These are phyloP conservation scores for Plasmodium yoelii DNA, from an alignment of 169 alveolate species.

Conservation along the genomic window DNA sequence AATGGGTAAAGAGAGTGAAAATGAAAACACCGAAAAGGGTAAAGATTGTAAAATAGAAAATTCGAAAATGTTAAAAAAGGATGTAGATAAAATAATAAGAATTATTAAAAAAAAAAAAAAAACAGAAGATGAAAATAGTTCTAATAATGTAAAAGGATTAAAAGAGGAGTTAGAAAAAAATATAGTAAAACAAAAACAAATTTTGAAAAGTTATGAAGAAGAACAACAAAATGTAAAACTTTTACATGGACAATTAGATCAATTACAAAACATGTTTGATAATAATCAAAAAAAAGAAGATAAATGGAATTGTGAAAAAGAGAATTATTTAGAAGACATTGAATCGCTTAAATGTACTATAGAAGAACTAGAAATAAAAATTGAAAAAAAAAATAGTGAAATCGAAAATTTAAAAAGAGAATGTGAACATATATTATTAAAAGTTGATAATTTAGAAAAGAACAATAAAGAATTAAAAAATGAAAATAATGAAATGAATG, in stretches of 20 bases:
- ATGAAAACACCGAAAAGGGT: not conserved
- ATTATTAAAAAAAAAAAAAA: conserved; percentile 8
- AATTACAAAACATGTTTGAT: conserved; percentile 44
- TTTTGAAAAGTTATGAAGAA: conserved; percentile 52
- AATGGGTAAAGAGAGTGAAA: too few species aligned
- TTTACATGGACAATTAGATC: conserved; percentile 37
- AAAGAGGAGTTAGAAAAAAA: conserved; percentile 40
- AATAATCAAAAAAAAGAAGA: conserved; percentile 66
- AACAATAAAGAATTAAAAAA: conserved; percentile 67
- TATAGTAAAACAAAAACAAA: conserved; percentile 4
- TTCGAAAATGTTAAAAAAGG: not conserved
- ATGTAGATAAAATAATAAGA: conserved; percentile 9
- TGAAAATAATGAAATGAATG: conserved; percentile 53
- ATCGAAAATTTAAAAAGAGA: conserved; percentile 65
- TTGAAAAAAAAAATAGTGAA: conserved; percentile 67
- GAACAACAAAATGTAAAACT: conserved; percentile 27
- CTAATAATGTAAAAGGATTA: not conserved
- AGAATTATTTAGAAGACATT: conserved; percentile 48
- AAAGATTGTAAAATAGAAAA: not conserved
- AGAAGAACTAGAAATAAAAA: conserved; percentile 54
- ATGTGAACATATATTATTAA: conserved; percentile 63
- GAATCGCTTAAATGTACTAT: conserved; percentile 32
- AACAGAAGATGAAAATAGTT: not conserved
- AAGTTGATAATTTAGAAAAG: conserved; percentile 61
- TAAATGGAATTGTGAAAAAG: conserved; percentile 56